Conservation (phyloP, 2,329 filamentous ascomycete genomes). For the Canariomyces notabilis region DNA sequence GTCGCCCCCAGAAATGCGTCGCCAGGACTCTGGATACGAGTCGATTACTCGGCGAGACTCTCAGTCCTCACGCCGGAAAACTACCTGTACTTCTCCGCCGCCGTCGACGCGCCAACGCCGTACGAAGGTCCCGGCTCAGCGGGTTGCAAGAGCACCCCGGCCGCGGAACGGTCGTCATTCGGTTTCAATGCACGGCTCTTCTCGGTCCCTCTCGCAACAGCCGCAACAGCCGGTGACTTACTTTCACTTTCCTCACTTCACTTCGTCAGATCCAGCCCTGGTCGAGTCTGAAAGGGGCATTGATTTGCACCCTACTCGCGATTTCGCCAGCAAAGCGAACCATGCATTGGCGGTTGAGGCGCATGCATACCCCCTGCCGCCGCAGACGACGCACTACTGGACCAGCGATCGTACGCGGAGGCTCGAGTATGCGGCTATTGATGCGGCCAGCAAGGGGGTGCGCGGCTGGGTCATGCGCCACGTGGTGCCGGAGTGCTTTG, state of each 20-base stretch:
- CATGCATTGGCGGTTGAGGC: constrained; percentile 20
- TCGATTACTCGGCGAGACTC: constrained; percentile 42
- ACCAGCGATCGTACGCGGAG: constrained; percentile 58
- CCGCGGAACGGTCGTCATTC: constrained; percentile 26
- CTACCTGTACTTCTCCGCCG: constrained; percentile 28
- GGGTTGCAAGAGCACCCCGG: constrained; percentile 32
- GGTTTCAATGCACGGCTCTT: constrained; percentile 24
- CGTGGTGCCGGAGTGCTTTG: constrained; percentile 57
- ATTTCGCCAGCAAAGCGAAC: constrained; percentile 12
- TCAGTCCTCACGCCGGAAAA: constrained; percentile 27
- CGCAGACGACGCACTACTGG: constrained; percentile 62
- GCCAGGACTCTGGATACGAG: constrained; percentile 57
- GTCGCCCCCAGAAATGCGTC: constrained; percentile 40
- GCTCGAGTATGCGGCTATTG: constrained; percentile 62
- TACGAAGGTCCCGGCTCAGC: constrained; percentile 39
- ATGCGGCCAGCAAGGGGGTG: constrained; percentile 55
- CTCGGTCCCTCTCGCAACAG: constrained; percentile 26
- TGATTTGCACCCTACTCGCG: constrained; percentile 7
- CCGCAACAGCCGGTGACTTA: constrained; percentile 35
- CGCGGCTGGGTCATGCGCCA: constrained; percentile 55
- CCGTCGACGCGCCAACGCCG: constrained; percentile 32
- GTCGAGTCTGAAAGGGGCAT: constrained; percentile 17
- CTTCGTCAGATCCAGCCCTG: constrained; percentile 36
- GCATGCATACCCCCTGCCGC: constrained; percentile 40
- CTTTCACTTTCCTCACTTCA: constrained; percentile 43